Conservation (phyloP, 2,329 filamentous ascomycete species). For the Fusarium sp. region DNA sequence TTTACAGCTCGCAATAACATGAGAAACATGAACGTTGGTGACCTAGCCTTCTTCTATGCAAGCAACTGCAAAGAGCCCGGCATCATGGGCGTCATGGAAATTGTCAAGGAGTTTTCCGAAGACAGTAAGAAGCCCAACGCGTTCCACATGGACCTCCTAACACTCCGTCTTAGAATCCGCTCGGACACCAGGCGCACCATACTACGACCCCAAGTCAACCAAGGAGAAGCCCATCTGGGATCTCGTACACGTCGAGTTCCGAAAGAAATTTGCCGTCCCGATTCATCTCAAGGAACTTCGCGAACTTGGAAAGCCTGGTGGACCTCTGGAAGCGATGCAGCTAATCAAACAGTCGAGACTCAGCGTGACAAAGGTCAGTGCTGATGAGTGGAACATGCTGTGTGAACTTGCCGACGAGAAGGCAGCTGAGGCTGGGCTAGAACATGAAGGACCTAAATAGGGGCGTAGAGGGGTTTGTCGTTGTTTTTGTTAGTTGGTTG, state of each 20-base stretch:
- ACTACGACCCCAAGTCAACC: slow-evolving; percentile 84
- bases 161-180: slow-evolving; percentile 45
- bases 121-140: slow-evolving; percentile 69
- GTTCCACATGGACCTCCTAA: rapidly evolving
- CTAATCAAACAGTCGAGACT: slow-evolving; percentile 84
- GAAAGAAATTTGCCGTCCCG: slow-evolving; percentile 80
- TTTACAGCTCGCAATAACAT: slow-evolving; percentile 83
- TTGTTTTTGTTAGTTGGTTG: neutral
- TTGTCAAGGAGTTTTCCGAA: slow-evolving; percentile 84
- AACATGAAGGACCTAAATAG: slow-evolving; percentile 43
- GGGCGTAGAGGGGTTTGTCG: neutral
- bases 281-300: slow-evolving; percentile 80
- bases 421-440: slow-evolving; percentile 53
- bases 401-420: slow-evolving; percentile 63
- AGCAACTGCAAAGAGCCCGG: slow-evolving; percentile 92
- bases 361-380: slow-evolving; percentile 79
- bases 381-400: slow-evolving; percentile 74
- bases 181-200: slow-evolving; percentile 64
- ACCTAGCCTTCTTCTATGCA: slow-evolving; percentile 97
- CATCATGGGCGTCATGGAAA: slow-evolving; percentile 89
- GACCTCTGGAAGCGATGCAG: slow-evolving; percentile 80
- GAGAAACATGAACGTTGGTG: slow-evolving; percentile 89
- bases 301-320: slow-evolving; percentile 66
- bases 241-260: slow-evolving; percentile 88
- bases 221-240: slow-evolving; percentile 75